phyloP scores from a whole-genome alignment of 345 rosid species.

The Linum tenue region DNA sequence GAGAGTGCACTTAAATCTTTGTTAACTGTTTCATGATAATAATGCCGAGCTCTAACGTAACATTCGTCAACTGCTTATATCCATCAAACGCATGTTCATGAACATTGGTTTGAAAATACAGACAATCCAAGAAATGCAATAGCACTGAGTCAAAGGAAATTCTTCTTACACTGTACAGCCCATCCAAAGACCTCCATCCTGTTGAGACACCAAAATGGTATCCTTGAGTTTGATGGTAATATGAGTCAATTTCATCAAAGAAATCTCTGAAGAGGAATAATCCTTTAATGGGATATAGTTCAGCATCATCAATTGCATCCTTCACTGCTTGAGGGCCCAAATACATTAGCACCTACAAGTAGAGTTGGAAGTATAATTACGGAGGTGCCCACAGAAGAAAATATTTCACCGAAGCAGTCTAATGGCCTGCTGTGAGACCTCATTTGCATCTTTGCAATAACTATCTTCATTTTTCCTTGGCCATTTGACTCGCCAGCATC shows the following conservation, averaged over 20 bases:
- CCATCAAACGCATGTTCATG: neutral
- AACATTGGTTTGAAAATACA: neutral
- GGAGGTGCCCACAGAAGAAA: slow-evolving; percentile 2
- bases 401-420: neutral
- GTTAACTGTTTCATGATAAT: too few species aligned
- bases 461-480: slow-evolving; percentile 53
- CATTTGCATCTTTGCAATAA: slow-evolving; percentile 84
- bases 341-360: slow-evolving; percentile 60
- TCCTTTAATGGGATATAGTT: slow-evolving; percentile 83
- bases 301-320: slow-evolving; percentile 66
- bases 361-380: slow-evolving; percentile 4
- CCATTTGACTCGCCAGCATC: slow-evolving; percentile 97
- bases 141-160: neutral
- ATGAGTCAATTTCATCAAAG: slow-evolving; percentile 75
- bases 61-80: too few species aligned
- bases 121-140: neutral
- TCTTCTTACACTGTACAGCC: slow-evolving; percentile 63
- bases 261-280: slow-evolving; percentile 60
- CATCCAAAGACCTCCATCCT: slow-evolving; percentile 72
- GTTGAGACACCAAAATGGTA: slow-evolving; percentile 65
- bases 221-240: slow-evolving; percentile 57
- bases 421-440: slow-evolving; percentile 38
- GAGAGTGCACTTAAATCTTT: too few species aligned
- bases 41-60: too few species aligned
- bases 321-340: slow-evolving; percentile 61